Base-by-base conservation (phyloP, 495 filamentous ascomycete species). In the Apodospora peruviana region DNA sequence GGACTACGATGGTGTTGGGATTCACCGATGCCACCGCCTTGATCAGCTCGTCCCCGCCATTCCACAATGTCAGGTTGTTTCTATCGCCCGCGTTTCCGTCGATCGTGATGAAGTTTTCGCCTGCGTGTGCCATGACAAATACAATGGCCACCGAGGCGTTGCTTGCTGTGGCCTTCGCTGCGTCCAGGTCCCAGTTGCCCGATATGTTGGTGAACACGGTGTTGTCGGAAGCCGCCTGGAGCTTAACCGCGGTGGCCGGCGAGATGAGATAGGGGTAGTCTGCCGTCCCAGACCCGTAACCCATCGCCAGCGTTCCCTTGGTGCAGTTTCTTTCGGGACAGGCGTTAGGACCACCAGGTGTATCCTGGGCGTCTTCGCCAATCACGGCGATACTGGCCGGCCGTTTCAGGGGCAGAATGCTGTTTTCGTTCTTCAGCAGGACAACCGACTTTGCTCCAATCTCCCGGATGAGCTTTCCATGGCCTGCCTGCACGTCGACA, bases 251-350 rank as follows among this genome's bases (percentile, higher is more conserved):
- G 1, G 77, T 72, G 2, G 78, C 72, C 0, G 80, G 81, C 1
- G 74, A 68, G 36, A 79, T 65, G 5, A 82, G 50, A 48, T 76
- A 81, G 5, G 91, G 90, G 70, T 89, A 95, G 47, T 90, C 72
- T 53, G 43, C 75, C 56, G 78, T 77, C 2, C 80, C 81, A 11
- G 74, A 78, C 2, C 80, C 78, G 52, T 74, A 79, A 3, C 78
- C 81, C 52, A 78, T 73, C 2, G 74, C 61, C 1, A 83, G 59
- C 0, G 82, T 84, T 1, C 77, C 75, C 25, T 66, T 70, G n/a
- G 79, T 73, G 58, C 72, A 82, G 9, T 68, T 66, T 8, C 67
- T 65, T 29, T 72, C 68, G 10, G 64, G 65, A 41, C 68, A 70
- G 4, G 67, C 68, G 23, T 73, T 70, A 8, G 72, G 71, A 9